Percentiles rank a stretch among this genome's conserved stretches.
Conservation (phyloP, 192 early-diverging fungal species). For the Backusella luteola region DNA sequence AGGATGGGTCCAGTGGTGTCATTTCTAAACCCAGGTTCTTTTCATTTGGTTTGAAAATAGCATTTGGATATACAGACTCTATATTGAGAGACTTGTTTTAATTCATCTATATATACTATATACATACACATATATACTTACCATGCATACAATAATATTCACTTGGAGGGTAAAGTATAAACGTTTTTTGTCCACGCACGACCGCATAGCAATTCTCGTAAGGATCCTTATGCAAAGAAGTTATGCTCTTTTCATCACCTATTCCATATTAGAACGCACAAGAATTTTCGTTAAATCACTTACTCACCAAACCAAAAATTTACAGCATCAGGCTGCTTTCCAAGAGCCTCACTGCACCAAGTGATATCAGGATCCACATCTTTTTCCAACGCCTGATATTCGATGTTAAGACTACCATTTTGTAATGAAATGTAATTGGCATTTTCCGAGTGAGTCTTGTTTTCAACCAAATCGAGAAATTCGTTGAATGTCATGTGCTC, state of each 20-base stretch:
- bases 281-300: no score
- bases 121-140: slow-evolving; percentile 10
- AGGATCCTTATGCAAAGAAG: slow-evolving; percentile 52
- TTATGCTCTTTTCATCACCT: slow-evolving; percentile 37
- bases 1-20: slow-evolving; percentile 31
- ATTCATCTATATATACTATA: background rate
- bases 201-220: slow-evolving; percentile 57
- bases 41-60: slow-evolving; percentile 18
- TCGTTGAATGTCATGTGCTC: slow-evolving; percentile 44
- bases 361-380: slow-evolving; percentile 43
- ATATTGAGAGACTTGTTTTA: background rate
- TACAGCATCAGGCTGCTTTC: slow-evolving; percentile 43
- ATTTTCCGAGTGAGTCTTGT: slow-evolving; percentile 16
- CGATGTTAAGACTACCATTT: slow-evolving; percentile 46
- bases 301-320: slow-evolving; percentile 52
- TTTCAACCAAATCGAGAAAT: slow-evolving; percentile 40
- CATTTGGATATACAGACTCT: slow-evolving; percentile 18
- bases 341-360: slow-evolving; percentile 45
- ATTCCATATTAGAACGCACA: no score
- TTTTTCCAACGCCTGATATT: slow-evolving; percentile 36
- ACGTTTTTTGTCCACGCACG: slow-evolving; percentile 45
- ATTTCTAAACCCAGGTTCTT: slow-evolving; percentile 15
- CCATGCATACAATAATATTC: slow-evolving; percentile 52
- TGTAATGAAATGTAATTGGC: slow-evolving; percentile 50
- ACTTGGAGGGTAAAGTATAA: slow-evolving; percentile 46